Conservation (phyloP, 2,329 filamentous ascomycete genomes). For the Hypoxylon sp. region DNA sequence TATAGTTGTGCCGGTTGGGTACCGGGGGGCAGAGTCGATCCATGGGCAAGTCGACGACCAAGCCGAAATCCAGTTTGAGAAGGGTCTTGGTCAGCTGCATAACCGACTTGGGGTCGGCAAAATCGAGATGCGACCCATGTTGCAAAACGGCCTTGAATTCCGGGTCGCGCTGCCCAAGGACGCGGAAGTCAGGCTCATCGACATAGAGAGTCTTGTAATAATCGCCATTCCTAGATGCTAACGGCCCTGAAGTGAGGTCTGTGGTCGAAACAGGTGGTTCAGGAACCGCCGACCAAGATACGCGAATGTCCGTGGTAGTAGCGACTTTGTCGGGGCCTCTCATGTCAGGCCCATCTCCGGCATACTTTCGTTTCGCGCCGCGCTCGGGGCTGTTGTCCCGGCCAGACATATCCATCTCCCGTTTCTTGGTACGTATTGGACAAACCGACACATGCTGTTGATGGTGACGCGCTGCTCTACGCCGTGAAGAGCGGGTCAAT, state of each 20-base stretch:
- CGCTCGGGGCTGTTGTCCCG: conserved; percentile 1
- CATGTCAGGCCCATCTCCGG: conserved; percentile 39
- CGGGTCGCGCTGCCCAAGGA: conserved; percentile 47
- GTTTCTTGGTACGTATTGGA: conserved; percentile 5
- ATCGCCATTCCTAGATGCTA: conserved; percentile 39
- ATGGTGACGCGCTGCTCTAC: neutral
- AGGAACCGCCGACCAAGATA: neutral
- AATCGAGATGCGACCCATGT: conserved; percentile 73
- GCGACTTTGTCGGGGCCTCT: conserved; percentile 7
- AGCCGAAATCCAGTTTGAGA: conserved; percentile 80
- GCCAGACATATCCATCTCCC: conserved; percentile 25
- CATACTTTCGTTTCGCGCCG: conserved; percentile 48
- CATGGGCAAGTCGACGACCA: conserved; percentile 78
- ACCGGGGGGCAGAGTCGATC: conserved; percentile 91
- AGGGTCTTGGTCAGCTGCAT: conserved; percentile 87
- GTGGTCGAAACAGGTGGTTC: neutral
- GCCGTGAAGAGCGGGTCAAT: neutral
- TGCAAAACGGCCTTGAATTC: conserved; percentile 51
- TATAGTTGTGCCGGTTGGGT: conserved; percentile 84
- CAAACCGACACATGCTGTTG: conserved; percentile 16
- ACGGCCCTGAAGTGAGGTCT: neutral
- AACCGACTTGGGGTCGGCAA: conserved; percentile 81
- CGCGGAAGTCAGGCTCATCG: conserved; percentile 47
- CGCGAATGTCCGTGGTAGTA: neutral
- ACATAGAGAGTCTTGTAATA: conserved; percentile 50